Evolutionary conservation across 106 monocot genomes (phyloP), one percentile per base, ranked within the genome.

Genomic region (Alisma plantagoaquatica): DNA sequence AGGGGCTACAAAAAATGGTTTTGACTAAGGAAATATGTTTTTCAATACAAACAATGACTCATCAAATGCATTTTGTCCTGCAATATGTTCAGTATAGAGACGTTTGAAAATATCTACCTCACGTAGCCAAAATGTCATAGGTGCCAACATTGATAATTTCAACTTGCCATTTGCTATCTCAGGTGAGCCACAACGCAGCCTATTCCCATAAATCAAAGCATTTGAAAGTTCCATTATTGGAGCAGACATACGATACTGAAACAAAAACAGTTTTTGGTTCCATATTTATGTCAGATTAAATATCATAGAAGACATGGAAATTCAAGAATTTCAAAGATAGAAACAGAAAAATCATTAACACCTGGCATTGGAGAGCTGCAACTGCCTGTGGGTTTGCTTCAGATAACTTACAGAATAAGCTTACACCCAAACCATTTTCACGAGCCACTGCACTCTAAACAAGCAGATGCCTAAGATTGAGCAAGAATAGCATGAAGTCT

Each of bases 351-450:
- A 18, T 29, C 1, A 8, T 52, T 53, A 11, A 28, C 48, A 98
- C 98, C 78, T 98, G 98, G 72, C 77, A 82, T 27, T 82, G 85
- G 58, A 98, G 70, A 11, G 85, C 82, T 54, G 98, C 73, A 59
- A 98, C 90, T 41, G 98, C 98, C 49, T 90, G 75, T 54, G 98
- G 98, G 60, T 98, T 83, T 64, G 98, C 98, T 85, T 90, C 85
- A 11, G 98, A 98, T 35, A 98, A 65, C 66, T 82, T 84, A 71
- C 90, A 78, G 67, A 98, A 98, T 57, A 98, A 70, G 51, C 98
- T 98, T 46, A 76, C 47, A 6, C 78, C 65, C 89, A 98, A 82
- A 43, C 98, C 90, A 77, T 82, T 98, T 51, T 98, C 98, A 23
- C 71, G 67, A 46, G 89, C 89, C 69, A 90, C 98, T 45, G 68